phyloP scores from a whole-genome alignment of 2,329 filamentous ascomycete genomes.

The Ophiosphaerella herpotricha region DNA sequence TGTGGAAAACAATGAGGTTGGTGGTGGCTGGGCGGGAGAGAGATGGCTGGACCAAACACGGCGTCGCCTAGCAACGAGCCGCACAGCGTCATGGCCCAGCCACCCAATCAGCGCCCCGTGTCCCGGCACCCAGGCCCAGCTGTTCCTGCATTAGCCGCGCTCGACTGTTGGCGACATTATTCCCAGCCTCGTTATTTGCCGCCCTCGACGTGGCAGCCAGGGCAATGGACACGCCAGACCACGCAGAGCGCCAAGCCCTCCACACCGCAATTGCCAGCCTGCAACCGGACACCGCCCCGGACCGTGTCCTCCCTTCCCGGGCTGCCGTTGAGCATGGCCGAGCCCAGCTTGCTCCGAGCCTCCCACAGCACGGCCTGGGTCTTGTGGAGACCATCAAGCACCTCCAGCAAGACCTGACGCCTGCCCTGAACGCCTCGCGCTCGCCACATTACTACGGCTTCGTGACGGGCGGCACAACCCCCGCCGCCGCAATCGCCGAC shows the following conservation, averaged over 20 bases:
- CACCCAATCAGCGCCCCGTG: conserved; percentile 23
- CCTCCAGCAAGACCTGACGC: conserved; percentile 52
- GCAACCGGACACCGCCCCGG: conserved; percentile 20
- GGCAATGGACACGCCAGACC: no score
- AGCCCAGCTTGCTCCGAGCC: conserved; percentile 38
- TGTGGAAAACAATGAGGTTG: conserved; percentile 41
- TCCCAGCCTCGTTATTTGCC: conserved; percentile 32
- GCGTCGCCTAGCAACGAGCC: conserved; percentile 22
- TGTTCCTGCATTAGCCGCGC: conserved; percentile 31
- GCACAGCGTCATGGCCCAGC: conserved; percentile 27
- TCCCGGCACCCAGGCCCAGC: conserved; percentile 7
- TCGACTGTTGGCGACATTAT: conserved; percentile 7
- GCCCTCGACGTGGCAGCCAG: conserved; percentile 28
- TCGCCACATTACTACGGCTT: conserved; percentile 73
- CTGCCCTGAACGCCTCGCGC: conserved; percentile 67
- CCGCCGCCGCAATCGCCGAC: conserved; percentile 80
- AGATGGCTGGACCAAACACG: conserved; percentile 33
- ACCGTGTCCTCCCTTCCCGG: conserved; percentile 43
- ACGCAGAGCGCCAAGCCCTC: conserved; percentile 7
- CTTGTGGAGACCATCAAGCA: conserved; percentile 50
- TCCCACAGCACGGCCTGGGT: conserved; percentile 51
- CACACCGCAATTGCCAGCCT: conserved; percentile 30
- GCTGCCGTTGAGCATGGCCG: conserved; percentile 37
- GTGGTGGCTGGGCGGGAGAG: conserved; percentile 33
- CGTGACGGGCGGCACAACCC: conserved; percentile 80